A percentile compares a stretch with the other conserved stretches of the same genome.
Conservation (phyloP, 129 eudicot species). For the Flaveria linearis region DNA sequence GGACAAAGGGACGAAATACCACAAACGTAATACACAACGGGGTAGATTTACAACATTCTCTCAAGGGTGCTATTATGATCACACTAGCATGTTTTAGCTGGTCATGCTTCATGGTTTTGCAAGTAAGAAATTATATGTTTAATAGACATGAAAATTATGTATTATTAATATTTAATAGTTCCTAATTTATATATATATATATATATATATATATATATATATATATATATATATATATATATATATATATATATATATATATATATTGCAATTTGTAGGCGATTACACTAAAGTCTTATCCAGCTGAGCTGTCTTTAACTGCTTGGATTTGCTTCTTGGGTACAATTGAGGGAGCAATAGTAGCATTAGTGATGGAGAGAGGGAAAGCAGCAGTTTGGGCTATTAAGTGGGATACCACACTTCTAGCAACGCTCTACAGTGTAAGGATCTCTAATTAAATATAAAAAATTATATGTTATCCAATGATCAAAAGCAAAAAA, state of each 20-base stretch:
- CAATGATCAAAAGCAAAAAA: background rate
- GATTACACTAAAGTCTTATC: conserved; percentile 76
- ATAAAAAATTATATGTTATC: background rate
- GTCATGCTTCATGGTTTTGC: conserved; percentile 90
- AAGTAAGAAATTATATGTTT: conserved; percentile 42
- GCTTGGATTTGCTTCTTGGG: conserved; percentile 94
- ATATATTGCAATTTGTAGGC: conserved; percentile 46
- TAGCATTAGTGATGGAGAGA: conserved; percentile 81
- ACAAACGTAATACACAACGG: conserved; percentile 39
- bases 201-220: background rate
- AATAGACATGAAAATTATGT: background rate
- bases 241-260: background rate
- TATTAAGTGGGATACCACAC: conserved; percentile 70
- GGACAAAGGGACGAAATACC: conserved; percentile 54
- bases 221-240: background rate
- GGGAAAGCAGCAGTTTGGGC: conserved; percentile 76
- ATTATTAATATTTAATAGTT: background rate
- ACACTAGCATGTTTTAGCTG: conserved; percentile 76
- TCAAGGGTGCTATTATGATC: conserved; percentile 78
- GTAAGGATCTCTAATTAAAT: conserved; percentile 47
- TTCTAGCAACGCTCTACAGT: conserved; percentile 75
- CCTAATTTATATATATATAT: background rate
- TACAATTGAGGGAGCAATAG: conserved; percentile 67
- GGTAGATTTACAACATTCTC: conserved; percentile 57
- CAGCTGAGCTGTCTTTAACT: conserved; percentile 90